Conservation (phyloP, 345 rosid genomes). For the Eucalyptus polybractea region DNA sequence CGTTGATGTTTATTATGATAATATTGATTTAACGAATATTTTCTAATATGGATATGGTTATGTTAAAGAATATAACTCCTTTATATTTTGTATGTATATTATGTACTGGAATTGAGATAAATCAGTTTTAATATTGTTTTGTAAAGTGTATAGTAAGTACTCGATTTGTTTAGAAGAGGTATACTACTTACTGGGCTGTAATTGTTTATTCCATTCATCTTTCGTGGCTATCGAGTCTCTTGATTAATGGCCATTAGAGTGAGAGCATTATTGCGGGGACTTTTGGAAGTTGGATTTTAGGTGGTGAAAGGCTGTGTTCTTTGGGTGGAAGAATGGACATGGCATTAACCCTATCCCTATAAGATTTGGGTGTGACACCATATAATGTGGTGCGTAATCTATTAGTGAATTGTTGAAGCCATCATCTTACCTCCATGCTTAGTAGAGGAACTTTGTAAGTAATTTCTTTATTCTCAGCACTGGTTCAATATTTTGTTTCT, state of each 20-base stretch:
- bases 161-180: no score
- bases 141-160: not conserved
- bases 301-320: not conserved
- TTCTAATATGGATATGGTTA: not conserved
- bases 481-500: not conserved
- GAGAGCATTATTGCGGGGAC: not conserved
- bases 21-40: not conserved
- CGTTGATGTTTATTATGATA: not conserved
- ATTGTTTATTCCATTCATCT: not conserved
- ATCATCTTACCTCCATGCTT: not conserved
- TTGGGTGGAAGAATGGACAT: no score
- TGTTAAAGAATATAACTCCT: not conserved
- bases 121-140: no score
- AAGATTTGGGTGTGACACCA: no score
- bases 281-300: not conserved
- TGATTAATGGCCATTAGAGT: not conserved
- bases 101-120: not conserved
- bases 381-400: not conserved
- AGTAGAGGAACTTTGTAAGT: no score
- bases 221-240: fast-evolving
- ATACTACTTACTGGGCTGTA: not conserved
- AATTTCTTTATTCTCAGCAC: not conserved
- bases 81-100: not conserved
- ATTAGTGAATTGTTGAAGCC: not conserved
- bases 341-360: no score